phyloP scores from a whole-genome alignment of 208 protist species.

The Acanthamoeba healyi region DNA sequence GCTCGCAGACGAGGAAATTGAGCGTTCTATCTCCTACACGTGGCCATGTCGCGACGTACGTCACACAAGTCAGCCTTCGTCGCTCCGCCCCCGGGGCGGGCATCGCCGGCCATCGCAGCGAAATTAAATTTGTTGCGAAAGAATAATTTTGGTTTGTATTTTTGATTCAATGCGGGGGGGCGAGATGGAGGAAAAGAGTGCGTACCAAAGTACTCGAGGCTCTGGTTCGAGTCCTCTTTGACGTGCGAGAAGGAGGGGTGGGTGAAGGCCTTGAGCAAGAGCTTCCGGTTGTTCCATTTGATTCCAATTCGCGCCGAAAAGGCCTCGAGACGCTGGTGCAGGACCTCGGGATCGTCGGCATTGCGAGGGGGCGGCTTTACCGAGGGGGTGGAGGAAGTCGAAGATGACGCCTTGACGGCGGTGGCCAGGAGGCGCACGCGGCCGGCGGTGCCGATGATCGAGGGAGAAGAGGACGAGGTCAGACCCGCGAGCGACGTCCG shows the following conservation, averaged over 20 bases:
- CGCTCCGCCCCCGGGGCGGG: too few species aligned
- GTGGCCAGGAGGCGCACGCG: too few species aligned
- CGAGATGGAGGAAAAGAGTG: background rate
- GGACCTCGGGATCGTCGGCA: conserved; percentile 1
- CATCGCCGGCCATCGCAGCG: too few species aligned
- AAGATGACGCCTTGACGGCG: too few species aligned
- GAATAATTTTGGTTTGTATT: background rate
- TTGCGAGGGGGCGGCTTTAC: background rate
- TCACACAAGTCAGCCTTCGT: too few species aligned
- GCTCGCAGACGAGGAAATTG: conserved; percentile 37
- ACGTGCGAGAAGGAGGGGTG: background rate
- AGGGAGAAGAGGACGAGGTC: too few species aligned
- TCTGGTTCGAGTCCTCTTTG: background rate
- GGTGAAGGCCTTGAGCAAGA: conserved; percentile 2
- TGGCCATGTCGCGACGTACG: too few species aligned
- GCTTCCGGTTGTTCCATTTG: conserved; percentile 9
- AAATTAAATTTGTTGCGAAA: too few species aligned
- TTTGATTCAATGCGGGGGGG: too few species aligned
- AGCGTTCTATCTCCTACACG: background rate
- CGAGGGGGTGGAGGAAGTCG: too few species aligned
- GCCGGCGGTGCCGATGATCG: too few species aligned
- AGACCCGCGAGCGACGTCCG: too few species aligned
- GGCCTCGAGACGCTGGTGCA: background rate
- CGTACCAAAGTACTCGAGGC: conserved; percentile 7
- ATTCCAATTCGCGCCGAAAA: background rate